These are phyloP conservation scores for Tolypocladium ophioglossoides DNA, from an alignment of 2,329 filamentous ascomycete genomes.

Conservation along the genomic window DNA sequence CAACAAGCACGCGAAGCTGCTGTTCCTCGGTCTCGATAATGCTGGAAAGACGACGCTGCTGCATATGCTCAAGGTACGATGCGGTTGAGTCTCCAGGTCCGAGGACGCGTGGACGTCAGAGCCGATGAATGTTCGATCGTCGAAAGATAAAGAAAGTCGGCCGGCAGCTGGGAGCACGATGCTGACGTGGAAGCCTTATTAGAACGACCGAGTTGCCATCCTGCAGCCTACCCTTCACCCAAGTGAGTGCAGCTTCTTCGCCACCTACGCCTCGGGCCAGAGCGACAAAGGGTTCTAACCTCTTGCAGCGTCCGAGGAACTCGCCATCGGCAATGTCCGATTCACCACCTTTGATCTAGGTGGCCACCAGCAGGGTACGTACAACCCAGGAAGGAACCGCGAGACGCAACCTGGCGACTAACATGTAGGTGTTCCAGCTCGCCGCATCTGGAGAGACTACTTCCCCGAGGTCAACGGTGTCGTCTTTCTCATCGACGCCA, in stretches of 20 bases:
- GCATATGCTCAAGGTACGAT: constrained; percentile 81
- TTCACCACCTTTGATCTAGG: constrained; percentile 93
- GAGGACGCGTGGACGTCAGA: neutral
- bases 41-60: constrained; percentile 89
- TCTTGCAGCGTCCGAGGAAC: constrained; percentile 68
- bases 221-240: constrained; percentile 86
- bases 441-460: constrained; percentile 93
- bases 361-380: constrained; percentile 79
- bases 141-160: too few relatives aligned
- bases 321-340: constrained; percentile 84
- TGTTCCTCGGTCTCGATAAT: constrained; percentile 89
- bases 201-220: constrained; percentile 90
- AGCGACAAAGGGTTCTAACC: constrained; percentile 5
- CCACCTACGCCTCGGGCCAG: neutral
- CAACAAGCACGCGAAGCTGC: constrained; percentile 93
- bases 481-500: constrained; percentile 95
- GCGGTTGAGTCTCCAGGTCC: neutral
- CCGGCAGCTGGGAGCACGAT: neutral
- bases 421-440: constrained; percentile 43
- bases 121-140: neutral
- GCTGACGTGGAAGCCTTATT: constrained; percentile 12
- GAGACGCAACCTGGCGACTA: neutral
- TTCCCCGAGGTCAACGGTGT: constrained; percentile 95
- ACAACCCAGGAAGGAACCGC: neutral
- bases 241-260: constrained; percentile 45